phyloP scores from a whole-genome alignment of 2,329 filamentous ascomycete species.

The Fusarium sp. region DNA sequence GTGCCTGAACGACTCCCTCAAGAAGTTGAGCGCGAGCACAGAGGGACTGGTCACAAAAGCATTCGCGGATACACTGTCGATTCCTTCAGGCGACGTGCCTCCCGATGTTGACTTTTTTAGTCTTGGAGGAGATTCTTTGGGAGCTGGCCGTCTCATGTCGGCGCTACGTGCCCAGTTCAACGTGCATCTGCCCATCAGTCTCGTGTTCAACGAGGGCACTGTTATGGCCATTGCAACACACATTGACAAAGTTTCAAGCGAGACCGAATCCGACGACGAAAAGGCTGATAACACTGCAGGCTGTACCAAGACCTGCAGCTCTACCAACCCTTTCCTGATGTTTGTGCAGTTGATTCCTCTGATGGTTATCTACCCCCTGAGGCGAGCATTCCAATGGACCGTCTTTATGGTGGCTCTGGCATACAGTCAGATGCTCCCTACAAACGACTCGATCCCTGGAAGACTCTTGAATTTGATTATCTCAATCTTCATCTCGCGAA shows the following conservation, averaged over 20 bases:
- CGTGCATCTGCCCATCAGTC: conserved; percentile 61
- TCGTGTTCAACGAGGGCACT: conserved; percentile 62
- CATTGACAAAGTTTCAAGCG: conserved; percentile 49
- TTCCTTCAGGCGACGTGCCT: conserved; percentile 53
- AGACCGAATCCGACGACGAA: background rate
- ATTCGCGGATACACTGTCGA: conserved; percentile 59
- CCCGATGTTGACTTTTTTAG: conserved; percentile 62
- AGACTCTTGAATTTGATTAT: conserved; percentile 61
- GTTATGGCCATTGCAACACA: conserved; percentile 54
- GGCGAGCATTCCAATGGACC: conserved; percentile 64
- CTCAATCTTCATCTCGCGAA: conserved; percentile 56
- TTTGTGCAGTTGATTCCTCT: conserved; percentile 63
- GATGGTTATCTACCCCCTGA: conserved; percentile 61
- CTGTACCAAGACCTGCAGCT: conserved; percentile 58
- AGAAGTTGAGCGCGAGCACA: conserved; percentile 40
- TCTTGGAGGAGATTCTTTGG: conserved; percentile 65
- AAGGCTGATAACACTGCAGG: conserved; percentile 43
- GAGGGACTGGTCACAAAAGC: conserved; percentile 55
- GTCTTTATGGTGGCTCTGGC: conserved; percentile 61
- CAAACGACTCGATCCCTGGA: conserved; percentile 54
- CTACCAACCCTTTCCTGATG: conserved; percentile 61
- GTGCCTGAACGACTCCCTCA: conserved; percentile 36
- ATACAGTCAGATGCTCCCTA: conserved; percentile 54
- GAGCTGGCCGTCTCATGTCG: conserved; percentile 64
- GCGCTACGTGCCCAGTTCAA: conserved; percentile 61